Conservation (phyloP, 2,329 filamentous ascomycete genomes). For the Magnaporthales sp. region DNA sequence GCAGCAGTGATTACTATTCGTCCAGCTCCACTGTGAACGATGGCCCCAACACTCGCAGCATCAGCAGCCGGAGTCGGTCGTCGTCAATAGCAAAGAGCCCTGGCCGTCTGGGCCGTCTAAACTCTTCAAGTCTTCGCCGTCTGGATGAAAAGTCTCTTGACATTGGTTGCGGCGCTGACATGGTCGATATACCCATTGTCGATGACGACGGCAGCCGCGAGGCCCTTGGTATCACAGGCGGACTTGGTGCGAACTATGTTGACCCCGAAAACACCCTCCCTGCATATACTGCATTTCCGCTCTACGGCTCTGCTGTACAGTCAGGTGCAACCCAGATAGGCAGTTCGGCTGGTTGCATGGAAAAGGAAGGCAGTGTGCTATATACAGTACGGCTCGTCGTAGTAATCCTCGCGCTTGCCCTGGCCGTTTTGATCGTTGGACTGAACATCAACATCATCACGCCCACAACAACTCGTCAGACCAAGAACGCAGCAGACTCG, state of each 20-base stretch:
- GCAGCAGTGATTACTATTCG: slow-evolving; percentile 2
- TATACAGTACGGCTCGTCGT: background rate
- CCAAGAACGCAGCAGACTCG: slow-evolving; percentile 11
- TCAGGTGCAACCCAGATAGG: background rate
- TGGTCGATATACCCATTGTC: slow-evolving; percentile 4
- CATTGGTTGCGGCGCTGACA: background rate
- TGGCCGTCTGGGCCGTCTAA: background rate
- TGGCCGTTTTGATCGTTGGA: slow-evolving; percentile 4
- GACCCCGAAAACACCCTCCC: background rate
- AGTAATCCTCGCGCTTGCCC: background rate
- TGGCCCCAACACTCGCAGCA: background rate
- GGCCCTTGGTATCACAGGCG: background rate
- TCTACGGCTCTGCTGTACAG: background rate
- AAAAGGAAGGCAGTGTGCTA: background rate
- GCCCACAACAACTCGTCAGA: slow-evolving; percentile 11
- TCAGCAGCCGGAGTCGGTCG: background rate
- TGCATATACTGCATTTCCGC: background rate
- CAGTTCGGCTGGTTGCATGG: background rate
- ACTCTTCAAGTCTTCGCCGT: background rate
- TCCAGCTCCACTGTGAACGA: background rate
- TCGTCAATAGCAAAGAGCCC: background rate
- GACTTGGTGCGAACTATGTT: background rate
- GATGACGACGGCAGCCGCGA: slow-evolving; percentile 1
- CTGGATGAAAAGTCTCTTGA: slow-evolving; percentile 1
- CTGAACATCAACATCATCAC: slow-evolving; percentile 5